Evolutionary conservation across 2,329 filamentous ascomycete species (phyloP).

Genomic region (Proliferodiscus dingleyae): DNA sequence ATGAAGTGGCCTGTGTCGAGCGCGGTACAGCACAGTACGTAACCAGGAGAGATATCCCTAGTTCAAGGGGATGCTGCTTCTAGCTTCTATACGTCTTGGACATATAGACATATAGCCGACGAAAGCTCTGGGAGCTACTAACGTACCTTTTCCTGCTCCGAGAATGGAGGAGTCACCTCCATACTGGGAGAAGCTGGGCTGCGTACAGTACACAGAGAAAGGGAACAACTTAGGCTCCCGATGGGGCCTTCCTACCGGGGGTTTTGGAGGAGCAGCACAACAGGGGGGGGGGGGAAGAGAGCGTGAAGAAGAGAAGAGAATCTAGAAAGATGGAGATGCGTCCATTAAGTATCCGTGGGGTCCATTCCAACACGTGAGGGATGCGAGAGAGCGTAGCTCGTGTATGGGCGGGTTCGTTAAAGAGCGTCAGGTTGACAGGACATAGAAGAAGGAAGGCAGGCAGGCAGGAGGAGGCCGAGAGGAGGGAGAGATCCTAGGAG

Average conservation of each 20-base stretch:
- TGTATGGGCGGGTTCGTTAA: constrained; percentile 15
- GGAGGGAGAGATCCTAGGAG: no score
- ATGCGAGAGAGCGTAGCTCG: constrained; percentile 13
- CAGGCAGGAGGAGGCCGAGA: no score
- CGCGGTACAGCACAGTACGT: constrained; percentile 7
- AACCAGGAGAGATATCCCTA: no score
- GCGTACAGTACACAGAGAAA: no score
- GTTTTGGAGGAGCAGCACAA: no score
- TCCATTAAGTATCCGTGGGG: constrained; percentile 24
- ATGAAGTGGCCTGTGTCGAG: constrained; percentile 15
- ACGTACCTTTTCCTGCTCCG: constrained; percentile 32
- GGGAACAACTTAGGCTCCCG: no score
- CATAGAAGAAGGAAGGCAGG: constrained; percentile 2
- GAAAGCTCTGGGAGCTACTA: not conserved
- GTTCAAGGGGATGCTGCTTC: no score
- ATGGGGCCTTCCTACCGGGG: no score
- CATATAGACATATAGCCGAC: not conserved
- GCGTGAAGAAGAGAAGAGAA: constrained; percentile 14
- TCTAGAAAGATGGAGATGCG: constrained; percentile 19
- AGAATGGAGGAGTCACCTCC: constrained; percentile 23
- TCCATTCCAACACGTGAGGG: constrained; percentile 12
- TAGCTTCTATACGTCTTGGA: constrained; percentile 2
- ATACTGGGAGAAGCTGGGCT: constrained; percentile 16
- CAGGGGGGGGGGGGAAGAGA: constrained; percentile 12
- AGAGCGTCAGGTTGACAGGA: constrained; percentile 19